phyloP scores from a whole-genome alignment of 257 asterid species.

The Henckelia pumila region DNA sequence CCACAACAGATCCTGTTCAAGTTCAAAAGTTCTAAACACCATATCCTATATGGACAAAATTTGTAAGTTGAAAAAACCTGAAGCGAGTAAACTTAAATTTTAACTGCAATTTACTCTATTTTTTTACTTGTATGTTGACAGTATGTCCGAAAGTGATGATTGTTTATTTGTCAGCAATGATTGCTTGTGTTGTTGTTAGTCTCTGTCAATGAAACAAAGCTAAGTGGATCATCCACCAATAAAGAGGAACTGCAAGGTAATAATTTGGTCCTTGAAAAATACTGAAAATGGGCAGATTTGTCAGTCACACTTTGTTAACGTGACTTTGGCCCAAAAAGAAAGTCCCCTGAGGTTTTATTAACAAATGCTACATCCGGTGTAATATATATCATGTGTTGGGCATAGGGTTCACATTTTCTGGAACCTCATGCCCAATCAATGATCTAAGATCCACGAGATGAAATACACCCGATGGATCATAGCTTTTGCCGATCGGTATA shows the following conservation, averaged over 20 bases:
- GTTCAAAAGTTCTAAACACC: neutral
- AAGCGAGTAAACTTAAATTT: neutral
- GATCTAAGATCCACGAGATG: too few species aligned
- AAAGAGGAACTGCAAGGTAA: constrained; percentile 30
- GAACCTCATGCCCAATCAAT: too few species aligned
- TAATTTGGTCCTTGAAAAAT: constrained; percentile 31
- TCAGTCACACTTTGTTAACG: constrained; percentile 15
- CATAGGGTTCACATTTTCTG: too few species aligned
- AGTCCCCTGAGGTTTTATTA: constrained; percentile 13
- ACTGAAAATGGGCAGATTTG: constrained; percentile 25
- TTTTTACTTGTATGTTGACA: neutral
- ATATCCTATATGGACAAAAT: neutral
- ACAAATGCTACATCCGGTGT: too few species aligned
- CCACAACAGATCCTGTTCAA: neutral
- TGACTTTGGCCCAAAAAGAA: constrained; percentile 25
- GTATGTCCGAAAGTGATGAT: constrained; percentile 27
- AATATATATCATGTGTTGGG: too few species aligned
- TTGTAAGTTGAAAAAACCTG: neutral
- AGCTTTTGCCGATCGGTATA: too few species aligned
- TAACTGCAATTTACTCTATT: neutral
- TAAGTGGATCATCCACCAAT: constrained; percentile 60
- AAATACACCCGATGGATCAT: too few species aligned
- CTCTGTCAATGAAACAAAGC: constrained; percentile 38
- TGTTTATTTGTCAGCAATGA: constrained; percentile 30
- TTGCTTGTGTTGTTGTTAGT: constrained; percentile 30